Conservation (phyloP, 345 rosid genomes). For the Microcos paniculata region DNA sequence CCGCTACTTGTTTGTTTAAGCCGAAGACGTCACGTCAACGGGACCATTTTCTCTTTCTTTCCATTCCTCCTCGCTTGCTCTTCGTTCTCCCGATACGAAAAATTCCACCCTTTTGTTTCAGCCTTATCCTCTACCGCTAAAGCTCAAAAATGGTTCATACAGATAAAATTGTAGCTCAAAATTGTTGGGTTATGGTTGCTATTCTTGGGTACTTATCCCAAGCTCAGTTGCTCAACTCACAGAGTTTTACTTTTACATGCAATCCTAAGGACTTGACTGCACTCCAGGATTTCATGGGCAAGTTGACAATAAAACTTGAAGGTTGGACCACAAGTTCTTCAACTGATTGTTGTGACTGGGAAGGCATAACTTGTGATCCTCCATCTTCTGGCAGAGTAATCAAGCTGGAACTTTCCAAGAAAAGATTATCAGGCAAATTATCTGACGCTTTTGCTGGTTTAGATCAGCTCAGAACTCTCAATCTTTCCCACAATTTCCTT, state of each 20-base stretch:
- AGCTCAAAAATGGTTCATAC: neutral
- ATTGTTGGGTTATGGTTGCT: neutral
- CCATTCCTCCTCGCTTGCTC: too few species aligned
- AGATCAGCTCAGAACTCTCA: slow-evolving; percentile 46
- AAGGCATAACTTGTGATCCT: slow-evolving; percentile 1
- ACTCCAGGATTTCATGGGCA: neutral
- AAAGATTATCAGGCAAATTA: slow-evolving; percentile 41
- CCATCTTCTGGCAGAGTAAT: slow-evolving; percentile 39
- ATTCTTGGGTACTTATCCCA: neutral
- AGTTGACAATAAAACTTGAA: neutral
- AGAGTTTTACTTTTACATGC: neutral
- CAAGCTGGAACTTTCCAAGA: slow-evolving; percentile 34
- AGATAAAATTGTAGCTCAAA: too few species aligned
- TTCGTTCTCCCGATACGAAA: too few species aligned
- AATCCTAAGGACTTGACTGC: neutral
- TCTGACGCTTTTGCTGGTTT: slow-evolving; percentile 45
- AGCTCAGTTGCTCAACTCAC: neutral
- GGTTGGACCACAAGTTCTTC: neutral
- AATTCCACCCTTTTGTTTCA: too few species aligned
- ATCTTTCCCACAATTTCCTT: slow-evolving; percentile 56
- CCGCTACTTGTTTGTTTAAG: too few species aligned
- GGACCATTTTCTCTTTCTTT: too few species aligned
- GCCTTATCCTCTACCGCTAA: too few species aligned
- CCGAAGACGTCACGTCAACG: too few species aligned
- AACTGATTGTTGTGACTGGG: slow-evolving; percentile 7